Percentiles rank a stretch among this genome's conserved stretches.
Evolutionary conservation across 2,329 filamentous ascomycete species (phyloP).

Genomic region (Penicillium crustosum): DNA sequence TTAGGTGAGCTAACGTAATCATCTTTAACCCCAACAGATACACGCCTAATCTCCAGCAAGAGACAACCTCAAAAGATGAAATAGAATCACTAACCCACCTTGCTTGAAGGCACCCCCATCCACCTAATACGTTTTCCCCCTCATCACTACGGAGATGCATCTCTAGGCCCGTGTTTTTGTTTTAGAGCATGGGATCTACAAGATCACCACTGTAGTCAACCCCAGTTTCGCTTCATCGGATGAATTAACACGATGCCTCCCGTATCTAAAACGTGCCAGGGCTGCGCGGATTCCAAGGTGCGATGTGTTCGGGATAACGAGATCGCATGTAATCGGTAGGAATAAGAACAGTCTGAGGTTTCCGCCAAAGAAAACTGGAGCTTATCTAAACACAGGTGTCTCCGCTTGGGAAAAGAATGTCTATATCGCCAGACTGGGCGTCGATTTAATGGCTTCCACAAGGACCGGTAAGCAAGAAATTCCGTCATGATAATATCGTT

Average conservation of each 20-base stretch:
- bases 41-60: not conserved
- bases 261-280: not conserved
- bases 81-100: not conserved
- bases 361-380: not conserved
- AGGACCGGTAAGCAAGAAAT: not conserved
- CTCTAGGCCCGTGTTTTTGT: not conserved
- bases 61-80: not conserved
- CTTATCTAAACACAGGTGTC: not conserved
- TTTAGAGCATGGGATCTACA: not conserved
- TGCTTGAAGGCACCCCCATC: not conserved
- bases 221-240: not conserved
- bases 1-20: not conserved
- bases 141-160: not conserved
- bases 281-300: not conserved
- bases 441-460: not conserved
- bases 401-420: not conserved
- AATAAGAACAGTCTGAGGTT: not conserved
- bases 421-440: not conserved
- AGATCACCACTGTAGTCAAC: not conserved
- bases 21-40: not conserved
- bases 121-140: not conserved
- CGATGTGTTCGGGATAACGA: not conserved
- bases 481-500: not conserved
- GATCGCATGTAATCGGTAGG: not conserved
- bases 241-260: not conserved